These are phyloP conservation scores for Microstegium vimineum DNA, from an alignment of 176 grass and related monocot genomes.

Conservation along the genomic window DNA sequence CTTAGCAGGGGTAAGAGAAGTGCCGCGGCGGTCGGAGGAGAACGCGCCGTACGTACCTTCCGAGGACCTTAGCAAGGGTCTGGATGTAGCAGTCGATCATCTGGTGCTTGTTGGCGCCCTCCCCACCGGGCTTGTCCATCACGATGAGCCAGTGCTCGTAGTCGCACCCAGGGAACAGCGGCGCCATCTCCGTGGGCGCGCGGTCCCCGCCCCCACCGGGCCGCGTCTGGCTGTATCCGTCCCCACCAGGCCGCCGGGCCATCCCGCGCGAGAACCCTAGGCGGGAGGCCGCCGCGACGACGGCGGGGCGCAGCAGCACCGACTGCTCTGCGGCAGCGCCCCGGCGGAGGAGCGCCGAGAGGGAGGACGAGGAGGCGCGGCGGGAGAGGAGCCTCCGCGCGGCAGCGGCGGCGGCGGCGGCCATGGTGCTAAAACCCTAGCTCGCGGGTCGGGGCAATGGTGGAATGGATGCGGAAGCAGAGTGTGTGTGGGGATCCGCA, in stretches of 20 bases:
- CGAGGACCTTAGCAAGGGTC: constrained; percentile 68
- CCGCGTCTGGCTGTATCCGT: constrained; percentile 25
- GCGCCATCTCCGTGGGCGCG: constrained; percentile 52
- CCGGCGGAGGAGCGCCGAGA: constrained; percentile 26
- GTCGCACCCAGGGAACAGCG: constrained; percentile 77
- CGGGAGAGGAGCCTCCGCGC: constrained; percentile 53
- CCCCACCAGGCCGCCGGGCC: constrained; percentile 41
- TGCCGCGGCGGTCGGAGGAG: background rate
- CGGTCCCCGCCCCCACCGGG: constrained; percentile 30
- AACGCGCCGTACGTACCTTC: constrained; percentile 43
- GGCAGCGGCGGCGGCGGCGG: constrained; percentile 36
- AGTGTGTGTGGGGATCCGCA: background rate
- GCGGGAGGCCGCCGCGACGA: constrained; percentile 16
- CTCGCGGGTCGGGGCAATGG: background rate
- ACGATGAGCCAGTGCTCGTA: constrained; percentile 88
- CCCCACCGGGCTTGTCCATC: constrained; percentile 73
- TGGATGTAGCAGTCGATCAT: constrained; percentile 80
- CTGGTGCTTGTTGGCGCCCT: constrained; percentile 67
- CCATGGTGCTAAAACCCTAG: constrained; percentile 52
- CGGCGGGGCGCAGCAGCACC: constrained; percentile 29
- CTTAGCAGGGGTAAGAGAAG: background rate
- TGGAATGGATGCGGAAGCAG: background rate
- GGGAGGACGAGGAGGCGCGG: constrained; percentile 20
- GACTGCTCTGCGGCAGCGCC: constrained; percentile 6
- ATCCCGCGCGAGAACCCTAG: constrained; percentile 45